Base-by-base conservation (phyloP, 495 filamentous ascomycete genomes). In the Penicillium cataractarum region DNA sequence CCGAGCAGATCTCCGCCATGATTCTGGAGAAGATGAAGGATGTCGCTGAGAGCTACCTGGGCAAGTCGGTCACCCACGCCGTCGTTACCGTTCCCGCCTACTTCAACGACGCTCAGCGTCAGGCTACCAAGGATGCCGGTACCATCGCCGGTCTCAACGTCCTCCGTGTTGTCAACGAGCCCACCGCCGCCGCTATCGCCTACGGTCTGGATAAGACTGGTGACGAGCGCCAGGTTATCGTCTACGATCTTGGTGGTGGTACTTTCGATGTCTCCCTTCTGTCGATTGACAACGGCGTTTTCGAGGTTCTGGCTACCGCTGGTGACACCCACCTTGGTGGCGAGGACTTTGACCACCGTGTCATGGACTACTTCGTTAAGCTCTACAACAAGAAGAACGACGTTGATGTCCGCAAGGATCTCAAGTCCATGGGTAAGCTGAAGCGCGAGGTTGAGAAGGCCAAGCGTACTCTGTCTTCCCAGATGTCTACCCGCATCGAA, bases 391-490 rank as follows among this genome's bases (percentile, higher is more conserved):
- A 98, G 90, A 95, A 97, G 87, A 87, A 98, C 84, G 79, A 82
- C 65, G 90, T 92, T 63, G 91, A 98, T 72, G 89, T 99, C 74
- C 88, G 88, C 83, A 97, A 93, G 84, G 93, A 98, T 69, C 81
- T 90, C 58, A 98, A 98, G 92, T 89, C 95, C 58, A 98, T 99
- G 95, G 94, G 95, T 82, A 98, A 98, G 82, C 88, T 99, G 67
- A 98, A 98, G 92, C 95, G 96, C 68, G 96, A 98, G 79, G 95
- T 97, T 71, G 95, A 99, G 84, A 98, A 98, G 87, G 96, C 96
- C 80, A 99, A 99, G 90, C 91, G 96, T 74, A 97, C 93, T 66
- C 89, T 99, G 53, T 98, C 96, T 74, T 96, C 92, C 72, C 93
- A 97, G 83, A 97, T 95, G 92, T 95, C 93, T 65, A 95, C 93